Evolutionary conservation across 331 rosid species (phyloP), one percentile per base, ranked within the genome.

Genomic region (Telfairia occidentalis): DNA sequence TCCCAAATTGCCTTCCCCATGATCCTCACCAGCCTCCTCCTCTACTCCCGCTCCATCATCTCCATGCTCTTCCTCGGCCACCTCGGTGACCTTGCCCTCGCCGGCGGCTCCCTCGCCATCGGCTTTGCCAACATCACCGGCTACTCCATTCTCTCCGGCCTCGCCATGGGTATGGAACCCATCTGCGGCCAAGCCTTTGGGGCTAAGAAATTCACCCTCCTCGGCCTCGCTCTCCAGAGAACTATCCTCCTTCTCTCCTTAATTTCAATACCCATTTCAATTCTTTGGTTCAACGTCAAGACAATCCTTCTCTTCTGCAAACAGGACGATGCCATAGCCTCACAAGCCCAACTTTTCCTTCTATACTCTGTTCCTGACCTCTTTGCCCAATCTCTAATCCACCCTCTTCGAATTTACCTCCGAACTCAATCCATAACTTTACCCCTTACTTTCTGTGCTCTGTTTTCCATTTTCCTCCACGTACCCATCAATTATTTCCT

Each of bases 41-140:
- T 94, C 4, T 94, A 94, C 29, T 88, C 90, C 37, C 90, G 98
- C 52, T 94, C 98, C 18, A 87, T 94, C 92, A 86, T 91, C 76
- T 94, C 98, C 85, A 91, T 94, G 98, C 87, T 91, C 43, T 94
- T 94, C 85, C 96, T 94, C 5, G 98, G 97, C 37, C 89, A 76
- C 34, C 96, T 91, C 1, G 95, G 95, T 0, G 89, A 91, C 55
- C 87, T 91, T 0, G 82, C 95, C 43, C 82, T 94, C n/a, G 98
- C 97, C 2, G 98, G 96, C 13, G 98, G 98, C 0, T 89, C 98
- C 2, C 86, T 94, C 0, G 98, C 97, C 0, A 28, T 90, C n/a
- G 96, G 90, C 21, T 94, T 94, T 4, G 97, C 97, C 11, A 91
- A 94, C 92, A 94, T 94, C 84, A 89, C 97, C 9, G 98, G 97